Base-by-base conservation (phyloP, 2,329 filamentous ascomycete genomes). In the Monilinia fructigena region DNA sequence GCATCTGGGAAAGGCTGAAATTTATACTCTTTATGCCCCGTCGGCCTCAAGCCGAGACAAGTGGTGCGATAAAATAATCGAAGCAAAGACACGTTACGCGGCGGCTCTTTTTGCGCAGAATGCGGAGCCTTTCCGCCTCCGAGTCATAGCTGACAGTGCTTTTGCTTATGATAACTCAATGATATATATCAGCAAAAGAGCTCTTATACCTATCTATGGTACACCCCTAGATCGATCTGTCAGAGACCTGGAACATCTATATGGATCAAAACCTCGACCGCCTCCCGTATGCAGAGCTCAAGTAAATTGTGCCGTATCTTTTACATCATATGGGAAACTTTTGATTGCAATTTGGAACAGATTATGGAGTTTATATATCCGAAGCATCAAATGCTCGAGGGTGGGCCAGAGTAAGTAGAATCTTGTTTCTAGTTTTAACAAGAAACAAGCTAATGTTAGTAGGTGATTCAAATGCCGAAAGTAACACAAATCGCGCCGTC, bases 301-400 rank as follows among this genome's bases (percentile, higher is more conserved):
- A 63, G 93, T 99, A 71, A 95, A 99, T 76, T 99, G 95, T 77
- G 92, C 95, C 0, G 94, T 94, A 3, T 90, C 92, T 0, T 99
- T 99, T 78, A 88, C 87, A 38, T 90, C 90, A 0, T 90, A 89
- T 75, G 92, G 92, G 38, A 94, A 90, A 76, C 86, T 90, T 56
- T 91, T 97, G 84, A 89, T 97, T 72, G 95, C 94, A 14, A 90
- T 99, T 99, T 66, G 95, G 96, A 54, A 99, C 95, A 1, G 95
- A 99, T 75, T 93, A 91, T 77, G 95, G 95, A 42, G 92, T 99
- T 4, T 99, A 88, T 76, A 90, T 96, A 58, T 91, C 94, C 4
- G 92, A 97, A 71, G 88, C 92, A 63, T 88, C 90, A 62, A 94
- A 98, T 75, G 92, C 95, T 67, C 87, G 96, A 74, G 93, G 92